Evolutionary conservation across 139 green algal genomes (phyloP).

Genomic region (Micromonas commoda): DNA sequence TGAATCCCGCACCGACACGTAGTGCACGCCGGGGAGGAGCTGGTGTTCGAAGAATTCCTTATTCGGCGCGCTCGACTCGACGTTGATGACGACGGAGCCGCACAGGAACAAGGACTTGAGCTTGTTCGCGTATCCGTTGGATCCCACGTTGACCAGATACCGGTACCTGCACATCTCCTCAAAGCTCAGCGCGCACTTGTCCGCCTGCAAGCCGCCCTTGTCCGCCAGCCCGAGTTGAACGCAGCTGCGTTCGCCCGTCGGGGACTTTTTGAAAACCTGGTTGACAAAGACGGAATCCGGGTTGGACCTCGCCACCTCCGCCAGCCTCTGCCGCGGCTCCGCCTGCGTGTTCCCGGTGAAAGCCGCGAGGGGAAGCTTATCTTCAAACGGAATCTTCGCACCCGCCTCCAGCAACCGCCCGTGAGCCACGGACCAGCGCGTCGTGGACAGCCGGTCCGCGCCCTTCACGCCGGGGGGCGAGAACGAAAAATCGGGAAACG

Average conservation of each 20-base stretch:
- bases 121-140: constrained; percentile 5
- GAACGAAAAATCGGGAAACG: too few relatives aligned
- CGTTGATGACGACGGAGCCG: not conserved
- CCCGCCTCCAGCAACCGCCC: too few relatives aligned
- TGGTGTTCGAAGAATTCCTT: not conserved
- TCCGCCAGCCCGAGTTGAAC: not conserved
- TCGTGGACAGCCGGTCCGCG: too few relatives aligned
- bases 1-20: too few relatives aligned
- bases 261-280: not conserved
- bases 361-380: too few relatives aligned
- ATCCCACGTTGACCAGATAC: not conserved
- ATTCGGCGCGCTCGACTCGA: not conserved
- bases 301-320: not conserved
- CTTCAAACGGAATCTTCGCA: too few relatives aligned
- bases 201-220: not conserved
- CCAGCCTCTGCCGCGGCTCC: not conserved
- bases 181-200: not conserved
- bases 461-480: too few relatives aligned
- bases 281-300: not conserved
- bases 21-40: too few relatives aligned
- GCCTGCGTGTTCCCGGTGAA: not conserved
- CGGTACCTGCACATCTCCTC: not conserved
- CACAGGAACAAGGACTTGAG: constrained; percentile 8
- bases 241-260: not conserved
- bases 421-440: too few relatives aligned